Base-by-base conservation (phyloP, 2,329 filamentous ascomycete species). In the Zasmidium citrigriseum region DNA sequence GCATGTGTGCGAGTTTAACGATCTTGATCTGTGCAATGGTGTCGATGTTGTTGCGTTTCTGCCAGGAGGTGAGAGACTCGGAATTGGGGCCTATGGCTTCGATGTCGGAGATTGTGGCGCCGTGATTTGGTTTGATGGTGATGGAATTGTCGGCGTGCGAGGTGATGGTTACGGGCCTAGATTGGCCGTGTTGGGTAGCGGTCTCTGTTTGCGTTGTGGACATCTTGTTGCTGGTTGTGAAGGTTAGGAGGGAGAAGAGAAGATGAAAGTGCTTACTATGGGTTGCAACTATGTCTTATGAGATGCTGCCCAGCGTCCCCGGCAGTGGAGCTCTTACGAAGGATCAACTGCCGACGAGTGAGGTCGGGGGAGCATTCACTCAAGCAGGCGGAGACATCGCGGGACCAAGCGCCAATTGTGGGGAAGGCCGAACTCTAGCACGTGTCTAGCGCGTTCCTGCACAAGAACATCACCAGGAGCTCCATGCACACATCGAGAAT, bases 1-100 rank as follows among this genome's bases (percentile, higher is more conserved):
- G 75, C 80, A 83, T 82, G 59, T 83, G 81, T 1, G 75, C 74
- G 3, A 83, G 60, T 57, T 78, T 79, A 5, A 73, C 76, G 20
- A 84, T 67, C 57, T 77, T 75, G 62, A 83, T 75, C 59, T 82
- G 80, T 25, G 75, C 70, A 48, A 72, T 61, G 16, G 67, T 64
- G 59, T 82, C 75, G 68, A 83, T 81, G 44, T 69, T 69, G 29
- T 72, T 66, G 29, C 67, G 63, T 21, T 68, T 56, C 53, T 76
- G 75, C 76, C 76, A 79, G 64, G 71, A 63, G 11, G 68, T 65
- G 10, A 77, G 66, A 7, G 71, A 64, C 54, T 71, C 72, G 49
- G 72, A 70, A 1, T 72, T 67, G 22, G 69, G 64, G 49, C 74
- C 70, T 1, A 76, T 74, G 38, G 74, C 76, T 23, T 69, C 67